Percentiles rank a stretch among this genome's conserved stretches.
phyloP scores from a whole-genome alignment of 2,329 filamentous ascomycete species.

The Neurospora sp. region DNA sequence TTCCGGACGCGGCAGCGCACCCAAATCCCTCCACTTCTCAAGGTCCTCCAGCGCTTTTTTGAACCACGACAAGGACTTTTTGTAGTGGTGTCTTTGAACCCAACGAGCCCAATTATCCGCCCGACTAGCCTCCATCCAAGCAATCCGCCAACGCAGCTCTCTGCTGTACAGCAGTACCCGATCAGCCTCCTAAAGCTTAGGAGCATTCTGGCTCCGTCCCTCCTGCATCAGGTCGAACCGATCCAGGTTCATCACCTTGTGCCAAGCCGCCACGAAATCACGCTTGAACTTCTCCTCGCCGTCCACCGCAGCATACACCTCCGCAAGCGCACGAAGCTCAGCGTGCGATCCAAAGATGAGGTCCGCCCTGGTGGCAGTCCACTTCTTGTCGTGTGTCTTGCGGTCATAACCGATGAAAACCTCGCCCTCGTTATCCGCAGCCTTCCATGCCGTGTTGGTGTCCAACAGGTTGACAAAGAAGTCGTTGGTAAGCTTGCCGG shows the following conservation, averaged over 20 bases:
- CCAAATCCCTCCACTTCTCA: not conserved
- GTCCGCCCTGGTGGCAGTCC: conserved; percentile 59
- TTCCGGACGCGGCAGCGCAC: not conserved
- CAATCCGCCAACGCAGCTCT: not conserved
- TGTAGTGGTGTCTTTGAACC: not conserved
- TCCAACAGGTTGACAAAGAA: conserved; percentile 76
- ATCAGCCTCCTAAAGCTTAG: conserved; percentile 5
- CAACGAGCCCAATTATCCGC: not conserved
- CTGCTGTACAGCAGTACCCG: not conserved
- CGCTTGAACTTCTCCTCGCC: conserved; percentile 54
- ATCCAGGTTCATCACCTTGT: conserved; percentile 67
- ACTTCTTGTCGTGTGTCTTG: conserved; percentile 59
- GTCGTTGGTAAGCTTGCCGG: conserved; percentile 64
- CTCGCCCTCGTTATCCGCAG: conserved; percentile 41
- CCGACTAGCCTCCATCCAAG: not conserved
- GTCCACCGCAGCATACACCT: conserved; percentile 56
- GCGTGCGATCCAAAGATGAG: conserved; percentile 63
- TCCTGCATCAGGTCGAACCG: conserved; percentile 47
- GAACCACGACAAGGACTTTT: not conserved
- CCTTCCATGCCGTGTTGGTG: conserved; percentile 54
- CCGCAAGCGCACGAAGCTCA: conserved; percentile 60
- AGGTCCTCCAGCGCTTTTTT: not conserved
- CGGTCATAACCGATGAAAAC: conserved; percentile 54
- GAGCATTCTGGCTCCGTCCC: not conserved
- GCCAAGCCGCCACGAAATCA: conserved; percentile 65